Evolutionary conservation across 208 protist species (phyloP), one percentile per base, ranked within the genome.

Genomic region (Strigomonas culicis): DNA sequence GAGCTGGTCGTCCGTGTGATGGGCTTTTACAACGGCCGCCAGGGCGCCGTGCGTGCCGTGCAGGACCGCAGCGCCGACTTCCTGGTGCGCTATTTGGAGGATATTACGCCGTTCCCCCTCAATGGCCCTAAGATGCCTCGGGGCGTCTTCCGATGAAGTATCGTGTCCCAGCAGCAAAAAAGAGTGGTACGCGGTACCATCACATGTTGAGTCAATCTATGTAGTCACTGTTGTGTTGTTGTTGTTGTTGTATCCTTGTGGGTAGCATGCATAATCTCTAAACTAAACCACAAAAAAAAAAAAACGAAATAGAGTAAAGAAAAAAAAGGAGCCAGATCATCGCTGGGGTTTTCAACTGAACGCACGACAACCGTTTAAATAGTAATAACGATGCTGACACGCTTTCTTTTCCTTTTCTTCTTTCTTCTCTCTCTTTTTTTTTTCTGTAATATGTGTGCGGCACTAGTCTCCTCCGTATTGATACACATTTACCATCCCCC

Each of bases 11-110:
- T 95, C 53, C 84, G 90, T 21, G 90, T 95, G 21, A 93, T 95
- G 86, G 90, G 90, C 25, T 95, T 92, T 52, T 95, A 95, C 72
- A 95, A 95, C 60, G 86, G 90, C 41, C 74, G 90, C 21, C 90
- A 95, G 63, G 90, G 90, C 22, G 90, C 90, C 17, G 84, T 95
- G 64, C 81, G 86, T 27, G 90, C 90, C 2, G 84, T 95, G 46
- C 82, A 91, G 68, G 90, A 95, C 63, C 83, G 90, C 59, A 77
- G 70, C 11, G 70, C 74, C 17, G 82, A 92, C 25, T 95, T 86
- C 63, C 41, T 77, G 2, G 86, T 95, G 62, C 74, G 86, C 30
- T 93, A 92, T 63, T 72, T 95, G 52, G 90, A 95, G 69, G 90
- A 95, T 66, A 92, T 95, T 59, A 95, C 90, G 2, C 90, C 90